A percentile compares a stretch with the other conserved stretches of the same genome.
phyloP scores from a whole-genome alignment of 495 filamentous ascomycete species.

The Penicillium verhagenii region DNA sequence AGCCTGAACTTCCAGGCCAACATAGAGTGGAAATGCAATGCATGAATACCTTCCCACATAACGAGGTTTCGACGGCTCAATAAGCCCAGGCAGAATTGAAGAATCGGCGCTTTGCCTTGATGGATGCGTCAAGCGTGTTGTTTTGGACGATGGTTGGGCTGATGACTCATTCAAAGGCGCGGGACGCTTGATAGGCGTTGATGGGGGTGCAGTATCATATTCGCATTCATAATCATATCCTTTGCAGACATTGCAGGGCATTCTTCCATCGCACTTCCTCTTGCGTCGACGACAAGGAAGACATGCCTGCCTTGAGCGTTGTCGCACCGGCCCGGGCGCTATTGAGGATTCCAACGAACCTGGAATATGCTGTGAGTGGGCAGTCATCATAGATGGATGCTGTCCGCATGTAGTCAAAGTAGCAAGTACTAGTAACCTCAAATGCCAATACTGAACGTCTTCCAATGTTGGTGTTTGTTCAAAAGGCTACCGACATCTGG shows the following conservation, averaged over 20 bases:
- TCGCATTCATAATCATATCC: slow-evolving; percentile 44
- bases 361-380: background rate
- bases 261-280: slow-evolving; percentile 42
- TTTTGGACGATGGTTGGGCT: background rate
- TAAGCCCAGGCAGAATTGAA: slow-evolving; percentile 15
- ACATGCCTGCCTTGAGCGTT: slow-evolving; percentile 37
- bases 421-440: no score
- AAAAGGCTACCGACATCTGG: no score
- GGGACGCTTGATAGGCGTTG: slow-evolving; percentile 3
- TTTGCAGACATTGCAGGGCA: slow-evolving; percentile 39
- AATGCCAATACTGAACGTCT: no score
- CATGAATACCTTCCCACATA: slow-evolving; percentile 40
- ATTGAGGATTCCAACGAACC: background rate
- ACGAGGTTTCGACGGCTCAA: slow-evolving; percentile 27
- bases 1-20: slow-evolving; percentile 40
- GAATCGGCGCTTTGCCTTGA: slow-evolving; percentile 10
- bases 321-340: slow-evolving; percentile 12
- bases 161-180: background rate
- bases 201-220: slow-evolving; percentile 19
- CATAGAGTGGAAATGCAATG: slow-evolving; percentile 41
- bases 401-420: no score
- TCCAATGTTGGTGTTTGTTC: no score
- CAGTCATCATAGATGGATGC: background rate
- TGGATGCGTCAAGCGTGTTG: slow-evolving; percentile 1
- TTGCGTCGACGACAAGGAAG: slow-evolving; percentile 43